Percentiles rank a stretch among this genome's conserved stretches.
phyloP scores from a whole-genome alignment of 257 asterid species.

The Apocynum venetum region DNA sequence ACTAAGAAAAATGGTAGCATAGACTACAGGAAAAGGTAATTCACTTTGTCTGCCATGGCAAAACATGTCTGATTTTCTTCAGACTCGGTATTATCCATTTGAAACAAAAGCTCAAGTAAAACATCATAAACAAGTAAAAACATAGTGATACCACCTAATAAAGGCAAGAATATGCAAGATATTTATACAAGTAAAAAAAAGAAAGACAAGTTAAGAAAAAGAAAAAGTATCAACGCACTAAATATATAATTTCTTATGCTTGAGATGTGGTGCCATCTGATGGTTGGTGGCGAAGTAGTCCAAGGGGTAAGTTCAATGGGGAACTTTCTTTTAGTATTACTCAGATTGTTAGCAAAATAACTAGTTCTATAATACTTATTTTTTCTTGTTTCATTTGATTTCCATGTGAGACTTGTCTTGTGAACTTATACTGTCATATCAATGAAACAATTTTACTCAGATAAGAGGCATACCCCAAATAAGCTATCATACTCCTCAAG shows the following conservation, averaged over 20 bases:
- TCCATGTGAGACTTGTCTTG: not conserved
- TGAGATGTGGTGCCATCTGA: not conserved
- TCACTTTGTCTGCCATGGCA: not conserved
- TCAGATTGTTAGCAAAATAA: not conserved
- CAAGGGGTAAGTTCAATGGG: not conserved
- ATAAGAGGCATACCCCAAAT: constrained; percentile 71
- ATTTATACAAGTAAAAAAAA: not conserved
- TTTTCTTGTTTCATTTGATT: not conserved
- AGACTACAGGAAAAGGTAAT: not conserved
- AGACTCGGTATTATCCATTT: not conserved
- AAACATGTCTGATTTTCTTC: not conserved
- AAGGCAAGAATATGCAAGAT: not conserved
- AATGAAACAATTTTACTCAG: not conserved
- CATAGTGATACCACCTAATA: not conserved
- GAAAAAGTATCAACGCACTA: not conserved
- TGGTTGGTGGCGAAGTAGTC: not conserved
- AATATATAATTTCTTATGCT: not conserved
- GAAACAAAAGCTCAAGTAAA: not conserved
- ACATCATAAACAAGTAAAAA: not conserved
- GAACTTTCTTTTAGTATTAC: not conserved
- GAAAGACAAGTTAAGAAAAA: not conserved
- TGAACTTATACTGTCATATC: not conserved
- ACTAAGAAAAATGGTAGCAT: not conserved
- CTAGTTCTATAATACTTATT: not conserved
- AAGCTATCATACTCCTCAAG: constrained; percentile 82